These are phyloP conservation scores for Xylariaceae sp. DNA, from an alignment of 2,329 filamentous ascomycete species.

Conservation along the genomic window DNA sequence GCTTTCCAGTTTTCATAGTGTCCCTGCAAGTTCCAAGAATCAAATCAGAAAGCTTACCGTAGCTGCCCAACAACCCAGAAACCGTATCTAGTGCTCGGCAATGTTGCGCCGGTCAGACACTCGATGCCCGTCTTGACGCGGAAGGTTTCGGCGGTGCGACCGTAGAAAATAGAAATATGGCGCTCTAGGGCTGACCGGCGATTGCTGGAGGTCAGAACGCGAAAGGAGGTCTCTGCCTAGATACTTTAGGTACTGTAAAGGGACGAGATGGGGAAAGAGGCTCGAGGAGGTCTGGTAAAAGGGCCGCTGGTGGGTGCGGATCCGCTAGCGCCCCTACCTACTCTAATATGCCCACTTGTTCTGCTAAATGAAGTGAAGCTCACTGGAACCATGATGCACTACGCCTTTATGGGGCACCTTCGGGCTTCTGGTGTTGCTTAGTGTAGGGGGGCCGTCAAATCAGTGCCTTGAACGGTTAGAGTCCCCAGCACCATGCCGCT, in stretches of 20 bases:
- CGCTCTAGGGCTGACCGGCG: slow-evolving; percentile 11
- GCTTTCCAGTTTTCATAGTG: not conserved
- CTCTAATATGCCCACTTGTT: slow-evolving; percentile 11
- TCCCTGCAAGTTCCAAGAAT: not conserved
- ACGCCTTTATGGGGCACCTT: not conserved
- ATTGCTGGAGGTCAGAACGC: slow-evolving; percentile 13
- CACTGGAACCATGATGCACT: slow-evolving; percentile 5
- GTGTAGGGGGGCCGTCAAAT: slow-evolving; percentile 12
- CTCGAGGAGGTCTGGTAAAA: slow-evolving; percentile 20
- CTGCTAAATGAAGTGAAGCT: slow-evolving; percentile 14
- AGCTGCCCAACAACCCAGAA: slow-evolving; percentile 16
- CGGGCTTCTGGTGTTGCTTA: slow-evolving; percentile 13
- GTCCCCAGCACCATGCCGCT: slow-evolving; percentile 7
- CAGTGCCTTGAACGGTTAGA: slow-evolving; percentile 11
- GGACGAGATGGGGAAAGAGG: slow-evolving; percentile 18
- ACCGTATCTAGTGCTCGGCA: slow-evolving; percentile 7
- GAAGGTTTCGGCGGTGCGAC: slow-evolving; percentile 12
- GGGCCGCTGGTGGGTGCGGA: slow-evolving; percentile 15
- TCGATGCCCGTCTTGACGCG: slow-evolving; percentile 2
- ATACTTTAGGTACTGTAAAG: slow-evolving; percentile 8
- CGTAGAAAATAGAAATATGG: slow-evolving; percentile 5
- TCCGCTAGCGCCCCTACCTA: slow-evolving; percentile 20
- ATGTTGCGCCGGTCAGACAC: slow-evolving; percentile 1
- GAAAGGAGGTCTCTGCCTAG: slow-evolving; percentile 20
- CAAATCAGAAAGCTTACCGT: slow-evolving; percentile 6